A percentile compares a stretch with the other conserved stretches of the same genome.
Conservation (phyloP, 345 rosid species). For the Orychophragmus violaceus region DNA sequence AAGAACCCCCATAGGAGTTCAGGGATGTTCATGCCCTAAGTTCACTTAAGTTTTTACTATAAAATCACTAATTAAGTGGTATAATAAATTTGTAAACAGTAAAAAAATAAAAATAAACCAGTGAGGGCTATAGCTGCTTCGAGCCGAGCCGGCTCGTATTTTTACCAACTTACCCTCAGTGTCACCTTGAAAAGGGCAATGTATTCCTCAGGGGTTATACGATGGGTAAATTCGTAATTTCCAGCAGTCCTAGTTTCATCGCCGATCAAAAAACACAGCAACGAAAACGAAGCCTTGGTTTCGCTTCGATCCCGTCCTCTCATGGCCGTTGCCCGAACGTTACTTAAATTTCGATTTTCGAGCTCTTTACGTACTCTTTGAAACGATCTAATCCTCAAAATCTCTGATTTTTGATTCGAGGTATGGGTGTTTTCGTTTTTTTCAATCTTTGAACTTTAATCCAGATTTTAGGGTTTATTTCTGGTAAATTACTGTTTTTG, state of each 20-base stretch:
- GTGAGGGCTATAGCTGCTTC: background rate
- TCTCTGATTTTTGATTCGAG: slow-evolving; percentile 21
- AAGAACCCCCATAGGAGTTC: too few relatives aligned
- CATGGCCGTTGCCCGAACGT: slow-evolving; percentile 46
- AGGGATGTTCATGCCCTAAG: too few relatives aligned
- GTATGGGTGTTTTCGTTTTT: slow-evolving; percentile 29
- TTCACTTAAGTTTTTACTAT: too few relatives aligned
- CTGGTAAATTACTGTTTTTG: background rate
- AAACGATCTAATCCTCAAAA: slow-evolving; percentile 9
- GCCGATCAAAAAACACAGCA: slow-evolving; percentile 70
- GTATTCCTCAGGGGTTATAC: background rate
- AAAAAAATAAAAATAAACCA: slow-evolving; percentile 13
- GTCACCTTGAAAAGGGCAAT: background rate
- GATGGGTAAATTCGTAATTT: slow-evolving; percentile 48
- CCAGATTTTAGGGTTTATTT: slow-evolving; percentile 32
- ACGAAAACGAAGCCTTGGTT: slow-evolving; percentile 30
- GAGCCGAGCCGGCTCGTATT: slow-evolving; percentile 13
- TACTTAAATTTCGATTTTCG: slow-evolving; percentile 47
- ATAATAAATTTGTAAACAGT: slow-evolving; percentile 1
- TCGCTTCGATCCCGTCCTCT: slow-evolving; percentile 37
- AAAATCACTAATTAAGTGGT: too few relatives aligned
- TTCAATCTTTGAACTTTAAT: slow-evolving; percentile 20
- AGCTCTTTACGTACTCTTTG: slow-evolving; percentile 21
- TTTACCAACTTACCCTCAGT: slow-evolving; percentile 9
- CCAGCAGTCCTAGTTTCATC: slow-evolving; percentile 34